A percentile compares a stretch with the other conserved stretches of the same genome.
Conservation (phyloP, 2,329 filamentous ascomycete species). For the Exophiala calicioides region DNA sequence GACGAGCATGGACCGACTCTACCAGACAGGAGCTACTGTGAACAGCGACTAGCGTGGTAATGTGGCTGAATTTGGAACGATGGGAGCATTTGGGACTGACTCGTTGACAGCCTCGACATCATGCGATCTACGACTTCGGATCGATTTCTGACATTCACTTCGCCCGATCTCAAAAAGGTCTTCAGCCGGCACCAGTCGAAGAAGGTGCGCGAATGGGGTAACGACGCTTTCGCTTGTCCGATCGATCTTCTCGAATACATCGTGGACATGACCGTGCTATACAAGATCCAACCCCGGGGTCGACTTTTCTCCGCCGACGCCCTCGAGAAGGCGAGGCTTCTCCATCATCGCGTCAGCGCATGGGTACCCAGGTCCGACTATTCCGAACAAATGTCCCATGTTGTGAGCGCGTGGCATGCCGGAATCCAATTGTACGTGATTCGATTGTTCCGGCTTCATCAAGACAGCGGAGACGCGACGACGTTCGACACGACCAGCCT, state of each 20-base stretch:
- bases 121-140: constrained; percentile 9
- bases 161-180: constrained; percentile 8
- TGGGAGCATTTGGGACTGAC: background rate
- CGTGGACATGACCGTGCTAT: constrained; percentile 9
- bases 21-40: constrained; percentile 9
- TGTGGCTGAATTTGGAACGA: too few relatives aligned
- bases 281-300: constrained; percentile 8
- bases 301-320: constrained; percentile 5
- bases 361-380: constrained; percentile 3
- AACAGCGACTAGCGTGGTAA: constrained; percentile 13
- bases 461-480: background rate
- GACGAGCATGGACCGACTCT: constrained; percentile 5
- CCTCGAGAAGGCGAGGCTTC: constrained; percentile 1
- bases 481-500: background rate
- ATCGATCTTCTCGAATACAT: constrained; percentile 16
- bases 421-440: constrained; percentile 8
- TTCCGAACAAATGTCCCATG: constrained; percentile 7
- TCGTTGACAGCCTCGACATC: constrained; percentile 6
- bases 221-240: constrained; percentile 11
- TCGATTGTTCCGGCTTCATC: constrained; percentile 8
- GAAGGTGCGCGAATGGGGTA: constrained; percentile 7
- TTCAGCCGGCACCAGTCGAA: constrained; percentile 6
- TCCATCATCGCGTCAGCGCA: background rate
- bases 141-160: constrained; percentile 11
- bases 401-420: constrained; percentile 8